Evolutionary conservation across 2,329 filamentous ascomycete genomes (phyloP), one percentile per base, ranked within the genome.

Genomic region (Blastomyces parvus): DNA sequence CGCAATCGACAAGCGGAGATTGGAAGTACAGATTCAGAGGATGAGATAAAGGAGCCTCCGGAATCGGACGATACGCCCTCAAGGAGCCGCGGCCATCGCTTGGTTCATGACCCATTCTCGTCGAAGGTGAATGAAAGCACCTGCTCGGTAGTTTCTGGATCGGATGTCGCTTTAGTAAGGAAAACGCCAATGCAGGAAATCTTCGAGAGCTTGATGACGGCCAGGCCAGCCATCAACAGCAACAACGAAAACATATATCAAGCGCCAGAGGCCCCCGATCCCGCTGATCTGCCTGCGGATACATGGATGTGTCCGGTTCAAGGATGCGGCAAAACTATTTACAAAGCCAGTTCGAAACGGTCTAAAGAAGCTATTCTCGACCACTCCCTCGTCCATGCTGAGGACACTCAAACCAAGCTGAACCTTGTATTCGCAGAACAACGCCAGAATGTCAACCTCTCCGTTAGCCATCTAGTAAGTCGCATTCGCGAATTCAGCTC

Each of bases 371-470:
- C 71, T 52, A 71, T 75, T 27, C 62, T 69, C n/a, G 72, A 74
- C 42, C 74, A 76, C 62, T 70, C 70, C 8, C 59, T 74, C 2
- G 70, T 68, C 9, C 74, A 75, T 65, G 74, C 72, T 0, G 70
- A 74, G 53, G 74, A 75, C 60, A 74, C 73, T 0, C 71, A 74
- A 59, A 69, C 71, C 14, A 75, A 74, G 61, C 60, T 76, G 2
- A 72, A 74, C 58, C 68, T 76, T 9, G 74, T 76, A 13, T 68
- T 74, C 68, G 69, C 74, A 0, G 74, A 76, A 57, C 71, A 75
- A 55, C 68, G 69, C 36, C 69, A 74, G 3, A 76, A 75, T 63
- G 63, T 74, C 38, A 70, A 70, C 59, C 62, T 70, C 2, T 69
- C 69, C 9, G 73, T 76, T n/a, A 70, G 70, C 62, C 68, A 74